Evolutionary conservation across 2,329 filamentous ascomycete species (phyloP), one percentile per base, ranked within the genome.

Genomic region (Curvularia sp.): DNA sequence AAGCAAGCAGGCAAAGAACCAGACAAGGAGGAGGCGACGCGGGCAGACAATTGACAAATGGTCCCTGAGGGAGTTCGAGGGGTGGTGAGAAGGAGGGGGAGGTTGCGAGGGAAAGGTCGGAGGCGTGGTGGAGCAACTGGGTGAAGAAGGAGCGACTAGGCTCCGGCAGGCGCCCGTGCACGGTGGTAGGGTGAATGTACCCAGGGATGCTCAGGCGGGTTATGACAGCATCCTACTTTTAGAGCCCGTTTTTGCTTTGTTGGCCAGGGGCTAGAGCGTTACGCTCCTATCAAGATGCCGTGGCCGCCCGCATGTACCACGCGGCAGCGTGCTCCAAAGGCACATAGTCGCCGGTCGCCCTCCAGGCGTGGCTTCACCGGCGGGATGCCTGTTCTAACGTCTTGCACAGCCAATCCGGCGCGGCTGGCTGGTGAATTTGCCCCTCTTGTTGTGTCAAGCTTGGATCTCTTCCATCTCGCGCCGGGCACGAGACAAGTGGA

Each of bases 211-310:
- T 62, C 61, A 46, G 63, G 62, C 56, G 61, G 63, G 57, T 47
- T 59, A 74, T 71, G 73, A 74, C 70, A 68, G 60, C 70, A 74
- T 71, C 62, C 72, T 74, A 74, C 67, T 70, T 71, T 72, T 73
- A 70, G 69, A 68, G 61, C 61, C 59, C 56, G 60, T 62, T 61
- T 59, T 62, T 65, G 62, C 62, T 62, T 58, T 61, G 58, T 59
- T 59, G 63, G 64, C 60, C 63, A 66, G 65, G 67, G 67, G 67
- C 64, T 64, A 60, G 63, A 61, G 49, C 53, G 57, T 62, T 55
- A 35, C 56, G 42, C 56, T 55, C 57, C 55, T 57, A 58, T 62
- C 58, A 55, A 53, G 42, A 38, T 51, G 54, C 57, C 50, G 57
- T 65, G 61, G 61, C 64, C 62, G 55, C 57, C 59, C 61, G 65